Percentiles rank a stretch among this genome's conserved stretches.
phyloP scores from a whole-genome alignment of 495 filamentous ascomycete genomes.

The Halenospora varia region DNA sequence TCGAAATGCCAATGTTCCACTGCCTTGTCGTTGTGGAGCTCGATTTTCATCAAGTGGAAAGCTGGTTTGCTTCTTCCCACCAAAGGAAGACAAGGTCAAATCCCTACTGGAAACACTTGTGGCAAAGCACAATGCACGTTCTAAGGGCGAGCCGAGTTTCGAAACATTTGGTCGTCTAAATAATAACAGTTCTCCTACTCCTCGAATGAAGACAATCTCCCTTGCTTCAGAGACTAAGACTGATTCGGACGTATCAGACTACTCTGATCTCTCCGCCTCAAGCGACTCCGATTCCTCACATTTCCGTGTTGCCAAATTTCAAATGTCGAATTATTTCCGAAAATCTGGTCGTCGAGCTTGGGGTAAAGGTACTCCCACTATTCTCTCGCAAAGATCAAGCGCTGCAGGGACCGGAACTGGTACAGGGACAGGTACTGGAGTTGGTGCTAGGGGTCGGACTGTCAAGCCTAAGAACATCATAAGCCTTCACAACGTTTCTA shows the following conservation, averaged over 20 bases:
- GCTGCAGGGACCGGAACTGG: constrained; percentile 34
- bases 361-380: constrained; percentile 20
- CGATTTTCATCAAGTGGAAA: constrained; percentile 73
- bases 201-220: constrained; percentile 35
- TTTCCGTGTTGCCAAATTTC: constrained; percentile 17
- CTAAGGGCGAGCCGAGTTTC: constrained; percentile 67
- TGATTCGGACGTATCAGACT: constrained; percentile 56
- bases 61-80: constrained; percentile 83
- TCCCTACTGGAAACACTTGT: constrained; percentile 59
- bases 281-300: constrained; percentile 58
- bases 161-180: constrained; percentile 81
- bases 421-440: constrained; percentile 47
- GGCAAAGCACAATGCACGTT: constrained; percentile 57
- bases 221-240: constrained; percentile 39
- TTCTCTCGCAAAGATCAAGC: constrained; percentile 46
- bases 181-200: constrained; percentile 42
- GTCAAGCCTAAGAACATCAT: constrained; percentile 52
- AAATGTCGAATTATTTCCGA: constrained; percentile 22
- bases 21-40: constrained; percentile 70
- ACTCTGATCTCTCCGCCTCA: constrained; percentile 62
- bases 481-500: constrained; percentile 64
- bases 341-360: constrained; percentile 10
- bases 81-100: constrained; percentile 68
- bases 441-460: constrained; percentile 39
- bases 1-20: constrained; percentile 71